A percentile compares a stretch with the other conserved stretches of the same genome.
phyloP scores from a whole-genome alignment of 192 early-diverging fungal genomes.

The Coemansia nantahalensis region DNA sequence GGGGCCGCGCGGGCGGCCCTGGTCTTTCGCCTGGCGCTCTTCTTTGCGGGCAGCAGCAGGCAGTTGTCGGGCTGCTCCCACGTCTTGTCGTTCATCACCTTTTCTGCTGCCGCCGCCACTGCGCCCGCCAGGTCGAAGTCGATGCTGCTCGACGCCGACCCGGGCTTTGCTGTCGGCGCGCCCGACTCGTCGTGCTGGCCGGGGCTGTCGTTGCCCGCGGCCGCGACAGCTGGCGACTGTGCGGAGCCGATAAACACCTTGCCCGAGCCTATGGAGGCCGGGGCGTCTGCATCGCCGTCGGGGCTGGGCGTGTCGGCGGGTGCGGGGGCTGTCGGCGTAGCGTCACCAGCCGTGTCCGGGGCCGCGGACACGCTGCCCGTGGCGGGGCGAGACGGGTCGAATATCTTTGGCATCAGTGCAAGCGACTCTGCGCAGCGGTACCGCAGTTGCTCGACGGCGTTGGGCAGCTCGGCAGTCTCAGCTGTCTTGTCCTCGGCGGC shows the following conservation, averaged over 20 bases:
- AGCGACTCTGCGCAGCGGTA: slow-evolving; percentile 29
- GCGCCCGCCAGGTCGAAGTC: slow-evolving; percentile 41
- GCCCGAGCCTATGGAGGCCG: not conserved
- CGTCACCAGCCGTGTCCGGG: not conserved
- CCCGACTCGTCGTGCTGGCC: no score
- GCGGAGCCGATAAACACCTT: slow-evolving; percentile 13
- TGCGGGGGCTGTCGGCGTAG: no score
- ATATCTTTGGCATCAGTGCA: slow-evolving; percentile 41
- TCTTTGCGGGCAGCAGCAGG: slow-evolving; percentile 4
- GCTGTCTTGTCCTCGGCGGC: slow-evolving; percentile 5
- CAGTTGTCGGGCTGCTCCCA: slow-evolving; percentile 46
- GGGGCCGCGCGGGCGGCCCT: not conserved
- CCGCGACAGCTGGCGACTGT: not conserved
- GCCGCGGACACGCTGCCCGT: no score
- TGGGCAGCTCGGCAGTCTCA: slow-evolving; percentile 14
- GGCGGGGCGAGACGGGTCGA: slow-evolving; percentile 8
- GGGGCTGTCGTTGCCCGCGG: not conserved
- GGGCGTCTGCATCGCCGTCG: not conserved
- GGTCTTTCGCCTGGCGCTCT: not conserved
- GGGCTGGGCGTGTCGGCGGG: not conserved
- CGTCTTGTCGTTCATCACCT: slow-evolving; percentile 47
- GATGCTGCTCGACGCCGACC: not conserved
- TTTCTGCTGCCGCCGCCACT: slow-evolving; percentile 41
- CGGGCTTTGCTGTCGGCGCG: not conserved
- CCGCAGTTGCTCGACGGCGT: slow-evolving; percentile 44